Conservation (phyloP, 305 asterid genomes). For the Fraxinus paxiana region DNA sequence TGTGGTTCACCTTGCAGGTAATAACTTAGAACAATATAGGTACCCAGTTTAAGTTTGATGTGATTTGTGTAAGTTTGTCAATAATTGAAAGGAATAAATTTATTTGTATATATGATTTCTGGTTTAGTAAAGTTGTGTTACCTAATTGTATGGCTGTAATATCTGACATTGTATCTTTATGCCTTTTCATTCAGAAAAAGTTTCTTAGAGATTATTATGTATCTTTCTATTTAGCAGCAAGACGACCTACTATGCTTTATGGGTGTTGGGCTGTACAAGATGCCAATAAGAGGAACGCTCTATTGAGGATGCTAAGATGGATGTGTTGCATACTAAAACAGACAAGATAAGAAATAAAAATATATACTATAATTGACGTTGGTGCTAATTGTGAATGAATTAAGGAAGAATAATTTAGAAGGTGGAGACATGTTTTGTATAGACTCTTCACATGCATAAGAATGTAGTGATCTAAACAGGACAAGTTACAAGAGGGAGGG, state of each 20-base stretch:
- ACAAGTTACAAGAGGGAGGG: neutral
- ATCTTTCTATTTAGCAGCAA: neutral
- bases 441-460: neutral
- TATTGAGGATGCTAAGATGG: neutral
- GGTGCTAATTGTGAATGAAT: neutral
- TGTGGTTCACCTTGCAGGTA: slow-evolving; percentile 99
- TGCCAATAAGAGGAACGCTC: neutral
- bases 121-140: neutral
- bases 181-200: neutral
- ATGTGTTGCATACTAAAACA: neutral
- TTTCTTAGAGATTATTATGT: neutral
- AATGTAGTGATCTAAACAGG: neutral
- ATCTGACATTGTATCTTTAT: neutral
- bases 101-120: neutral
- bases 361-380: neutral
- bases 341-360: neutral
- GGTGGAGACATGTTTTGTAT: neutral
- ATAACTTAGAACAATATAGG: neutral
- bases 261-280: neutral
- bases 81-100: neutral
- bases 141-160: neutral
- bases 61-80: neutral
- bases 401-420: neutral
- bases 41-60: neutral
- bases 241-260: neutral